These are phyloP conservation scores for Aspergillus sp. DNA, from an alignment of 2,329 filamentous ascomycete genomes.

Conservation along the genomic window DNA sequence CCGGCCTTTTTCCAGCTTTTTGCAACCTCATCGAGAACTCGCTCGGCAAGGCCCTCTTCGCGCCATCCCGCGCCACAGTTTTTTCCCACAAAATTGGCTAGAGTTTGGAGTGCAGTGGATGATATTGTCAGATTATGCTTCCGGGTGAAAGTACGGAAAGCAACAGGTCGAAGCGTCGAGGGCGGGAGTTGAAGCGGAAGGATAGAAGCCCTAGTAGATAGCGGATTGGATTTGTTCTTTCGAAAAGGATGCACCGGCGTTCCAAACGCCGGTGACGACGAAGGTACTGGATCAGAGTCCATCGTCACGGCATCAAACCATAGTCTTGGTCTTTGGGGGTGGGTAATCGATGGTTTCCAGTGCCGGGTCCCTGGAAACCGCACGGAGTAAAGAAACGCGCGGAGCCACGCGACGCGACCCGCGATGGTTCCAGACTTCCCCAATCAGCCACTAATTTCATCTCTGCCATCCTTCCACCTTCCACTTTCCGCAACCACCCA, in stretches of 20 bases:
- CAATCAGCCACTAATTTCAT: not conserved
- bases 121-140: conserved; percentile 94
- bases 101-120: conserved; percentile 77
- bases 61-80: conserved; percentile 96
- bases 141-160: conserved; percentile 94
- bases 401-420: not conserved
- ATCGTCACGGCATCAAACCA: conserved; percentile 13
- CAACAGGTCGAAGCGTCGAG: conserved; percentile 80
- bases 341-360: not conserved
- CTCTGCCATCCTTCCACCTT: not conserved
- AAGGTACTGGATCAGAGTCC: conserved; percentile 61
- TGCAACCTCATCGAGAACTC: conserved; percentile 86
- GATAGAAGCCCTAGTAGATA: conserved; percentile 63
- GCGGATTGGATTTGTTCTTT: conserved; percentile 39
- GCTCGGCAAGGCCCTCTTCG: conserved; percentile 89
- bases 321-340: too few species aligned
- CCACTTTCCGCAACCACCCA: not conserved
- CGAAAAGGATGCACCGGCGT: conserved; percentile 77
- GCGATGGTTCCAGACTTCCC: not conserved
- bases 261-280: conserved; percentile 85
- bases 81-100: conserved; percentile 86
- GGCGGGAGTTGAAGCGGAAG: conserved; percentile 88
- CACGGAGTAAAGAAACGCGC: not conserved
- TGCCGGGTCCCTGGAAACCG: not conserved
- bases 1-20: conserved; percentile 88